A percentile compares a stretch with the other conserved stretches of the same genome.
Evolutionary conservation across 2,329 filamentous ascomycete genomes (phyloP).

Genomic region (Aspergillus aculeatinus): DNA sequence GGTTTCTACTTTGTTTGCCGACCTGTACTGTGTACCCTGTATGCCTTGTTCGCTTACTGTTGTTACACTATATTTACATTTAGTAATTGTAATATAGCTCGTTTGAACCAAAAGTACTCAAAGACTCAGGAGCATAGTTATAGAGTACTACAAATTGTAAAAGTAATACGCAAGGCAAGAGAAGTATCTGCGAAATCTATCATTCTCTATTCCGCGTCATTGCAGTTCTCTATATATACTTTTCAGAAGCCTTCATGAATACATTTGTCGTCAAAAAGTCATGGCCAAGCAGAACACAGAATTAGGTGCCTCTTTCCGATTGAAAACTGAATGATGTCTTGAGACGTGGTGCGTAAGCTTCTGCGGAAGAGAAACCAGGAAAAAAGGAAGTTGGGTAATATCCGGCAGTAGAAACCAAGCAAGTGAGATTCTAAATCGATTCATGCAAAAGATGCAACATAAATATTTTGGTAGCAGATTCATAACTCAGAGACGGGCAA

Average conservation of each 20-base stretch:
- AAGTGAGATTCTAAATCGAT: slow-evolving; percentile 5
- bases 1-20: slow-evolving; percentile 7
- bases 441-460: slow-evolving; percentile 6
- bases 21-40: slow-evolving; percentile 13
- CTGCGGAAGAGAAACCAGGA: not conserved
- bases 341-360: not conserved
- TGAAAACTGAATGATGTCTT: not conserved
- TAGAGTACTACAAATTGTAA: no score
- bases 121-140: no score
- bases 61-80: not conserved
- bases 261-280: slow-evolving; percentile 26
- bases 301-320: not conserved
- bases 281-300: slow-evolving; percentile 10
- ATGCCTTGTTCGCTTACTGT: slow-evolving; percentile 1
- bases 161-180: no score
- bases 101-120: not conserved
- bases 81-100: slow-evolving; percentile 19
- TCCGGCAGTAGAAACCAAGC: slow-evolving; percentile 1
- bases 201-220: slow-evolving; percentile 16
- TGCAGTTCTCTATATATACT: slow-evolving; percentile 26
- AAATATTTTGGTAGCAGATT: slow-evolving; percentile 18
- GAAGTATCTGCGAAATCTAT: slow-evolving; percentile 14
- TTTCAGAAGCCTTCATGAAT: slow-evolving; percentile 24
- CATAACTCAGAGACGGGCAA: slow-evolving; percentile 13
- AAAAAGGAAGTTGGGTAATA: not conserved